These are phyloP conservation scores for Euryodendron excelsum DNA, from an alignment of 148 eudicot genomes.

Conservation along the genomic window DNA sequence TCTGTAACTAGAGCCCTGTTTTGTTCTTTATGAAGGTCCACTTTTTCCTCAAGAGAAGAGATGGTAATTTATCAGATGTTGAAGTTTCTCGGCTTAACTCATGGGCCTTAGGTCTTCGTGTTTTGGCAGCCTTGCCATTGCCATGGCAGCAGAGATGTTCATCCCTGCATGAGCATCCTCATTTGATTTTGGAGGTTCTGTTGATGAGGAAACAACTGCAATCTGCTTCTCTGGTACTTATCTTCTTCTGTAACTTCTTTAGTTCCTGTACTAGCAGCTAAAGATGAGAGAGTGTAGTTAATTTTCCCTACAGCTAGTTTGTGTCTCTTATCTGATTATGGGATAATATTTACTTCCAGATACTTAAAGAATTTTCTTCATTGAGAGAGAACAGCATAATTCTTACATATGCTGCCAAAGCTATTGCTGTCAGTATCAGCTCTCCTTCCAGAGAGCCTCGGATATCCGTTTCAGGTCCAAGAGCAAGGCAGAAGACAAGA, in stretches of 20 bases:
- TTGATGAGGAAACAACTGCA: conserved; percentile 96
- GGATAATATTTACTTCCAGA: conserved; percentile 45
- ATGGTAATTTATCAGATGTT: conserved; percentile 75
- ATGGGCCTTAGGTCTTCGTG: conserved; percentile 98
- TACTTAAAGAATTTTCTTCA: conserved; percentile 84
- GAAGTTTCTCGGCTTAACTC: conserved; percentile 85
- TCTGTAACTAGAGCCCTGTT: not conserved
- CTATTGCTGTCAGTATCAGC: conserved; percentile 71
- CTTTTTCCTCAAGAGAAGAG: conserved; percentile 93
- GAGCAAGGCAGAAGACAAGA: conserved; percentile 65
- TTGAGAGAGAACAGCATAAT: conserved; percentile 63
- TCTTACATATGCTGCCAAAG: conserved; percentile 84
- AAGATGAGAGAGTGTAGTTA: not conserved
- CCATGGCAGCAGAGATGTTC: conserved; percentile 99
- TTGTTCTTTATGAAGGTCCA: conserved; percentile 61
- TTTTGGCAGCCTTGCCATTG: conserved; percentile 85
- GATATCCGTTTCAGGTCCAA: conserved; percentile 63
- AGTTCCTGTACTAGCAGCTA: not conserved
- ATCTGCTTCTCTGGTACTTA: conserved; percentile 85
- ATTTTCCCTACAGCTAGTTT: not conserved
- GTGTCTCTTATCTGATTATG: conserved; percentile 10
- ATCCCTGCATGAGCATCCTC: conserved; percentile 94
- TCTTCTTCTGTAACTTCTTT: conserved; percentile 11
- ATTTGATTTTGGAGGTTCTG: conserved; percentile 88
- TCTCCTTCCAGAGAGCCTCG: conserved; percentile 85